A percentile compares a stretch with the other conserved stretches of the same genome.
These are phyloP conservation scores for Kwoniella mangroviensis DNA, from an alignment of 768 basidiomycete species.

Conservation along the genomic window DNA sequence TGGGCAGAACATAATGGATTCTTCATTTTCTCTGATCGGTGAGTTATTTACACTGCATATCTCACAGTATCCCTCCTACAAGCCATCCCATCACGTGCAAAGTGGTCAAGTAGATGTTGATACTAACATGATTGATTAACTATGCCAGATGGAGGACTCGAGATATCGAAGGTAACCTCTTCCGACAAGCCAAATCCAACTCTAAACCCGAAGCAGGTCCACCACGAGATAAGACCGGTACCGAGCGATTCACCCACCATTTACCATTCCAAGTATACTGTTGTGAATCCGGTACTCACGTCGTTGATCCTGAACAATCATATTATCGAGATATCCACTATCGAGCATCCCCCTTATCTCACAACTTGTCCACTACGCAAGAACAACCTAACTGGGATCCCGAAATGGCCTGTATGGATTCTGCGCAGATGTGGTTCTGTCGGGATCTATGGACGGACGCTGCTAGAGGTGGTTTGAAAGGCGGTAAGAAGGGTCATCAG, in stretches of 20 bases:
- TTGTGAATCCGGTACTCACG: slow-evolving; percentile 96
- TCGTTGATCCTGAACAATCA: slow-evolving; percentile 92
- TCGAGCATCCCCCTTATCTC: slow-evolving; percentile 77
- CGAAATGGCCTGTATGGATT: slow-evolving; percentile 89
- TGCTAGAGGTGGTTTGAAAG: slow-evolving; percentile 69
- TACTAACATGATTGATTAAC: neutral
- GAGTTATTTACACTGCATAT: slow-evolving; percentile 45
- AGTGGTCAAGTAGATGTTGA: neutral
- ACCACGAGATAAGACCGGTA: slow-evolving; percentile 81
- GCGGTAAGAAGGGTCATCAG: slow-evolving; percentile 49
- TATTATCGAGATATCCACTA: slow-evolving; percentile 91
- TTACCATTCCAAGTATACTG: slow-evolving; percentile 98
- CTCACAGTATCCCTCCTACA: neutral
- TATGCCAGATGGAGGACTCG: slow-evolving; percentile 85
- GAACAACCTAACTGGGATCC: slow-evolving; percentile 69
- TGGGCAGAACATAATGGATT: slow-evolving; percentile 98
- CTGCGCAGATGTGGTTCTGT: slow-evolving; percentile 97
- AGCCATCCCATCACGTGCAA: neutral
- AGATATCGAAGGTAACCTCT: slow-evolving; percentile 97
- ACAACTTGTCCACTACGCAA: slow-evolving; percentile 69
- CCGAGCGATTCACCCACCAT: slow-evolving; percentile 83
- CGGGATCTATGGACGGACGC: slow-evolving; percentile 93
- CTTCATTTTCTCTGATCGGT: slow-evolving; percentile 98
- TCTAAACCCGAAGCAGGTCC: slow-evolving; percentile 88
- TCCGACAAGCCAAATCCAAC: slow-evolving; percentile 93